Conservation (phyloP, 73 alveolate genomes). For the Tetrahymena elliotti region DNA sequence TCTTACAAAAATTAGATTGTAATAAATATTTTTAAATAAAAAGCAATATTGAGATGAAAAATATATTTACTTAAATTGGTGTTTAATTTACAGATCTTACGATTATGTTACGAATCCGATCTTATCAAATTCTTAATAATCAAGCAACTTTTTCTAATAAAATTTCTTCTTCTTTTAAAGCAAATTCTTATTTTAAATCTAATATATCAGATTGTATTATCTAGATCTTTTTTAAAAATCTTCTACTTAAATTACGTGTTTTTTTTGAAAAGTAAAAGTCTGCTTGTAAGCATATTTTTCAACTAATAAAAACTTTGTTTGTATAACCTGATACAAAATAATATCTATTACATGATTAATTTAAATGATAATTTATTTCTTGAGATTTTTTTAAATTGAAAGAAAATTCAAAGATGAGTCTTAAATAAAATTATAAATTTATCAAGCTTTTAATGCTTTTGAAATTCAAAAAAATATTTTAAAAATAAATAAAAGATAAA, state of each 20-base stretch:
- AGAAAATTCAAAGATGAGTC: too few species aligned
- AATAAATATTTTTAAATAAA: too few species aligned
- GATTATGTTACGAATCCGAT: not conserved
- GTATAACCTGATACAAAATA: not conserved
- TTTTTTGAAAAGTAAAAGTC: too few species aligned
- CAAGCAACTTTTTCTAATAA: not conserved
- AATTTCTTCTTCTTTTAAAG: not conserved
- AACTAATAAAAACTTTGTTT: too few species aligned
- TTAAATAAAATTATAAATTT: too few species aligned
- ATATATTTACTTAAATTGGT: not conserved
- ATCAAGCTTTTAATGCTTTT: too few species aligned
- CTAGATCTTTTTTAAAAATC: not conserved
- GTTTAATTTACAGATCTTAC: not conserved
- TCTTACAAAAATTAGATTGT: not conserved
- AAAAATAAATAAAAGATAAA: too few species aligned
- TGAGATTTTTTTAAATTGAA: too few species aligned
- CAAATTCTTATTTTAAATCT: too few species aligned
- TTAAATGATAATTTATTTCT: too few species aligned
- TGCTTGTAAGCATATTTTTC: not conserved
- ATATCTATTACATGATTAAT: too few species aligned
- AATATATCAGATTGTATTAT: not conserved
- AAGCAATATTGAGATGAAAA: not conserved
- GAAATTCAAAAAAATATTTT: too few species aligned
- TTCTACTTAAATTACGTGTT: not conserved
- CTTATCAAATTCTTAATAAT: not conserved